Evolutionary conservation across 306 rosid genomes (phyloP).

Genomic region (Corylus avellana): DNA sequence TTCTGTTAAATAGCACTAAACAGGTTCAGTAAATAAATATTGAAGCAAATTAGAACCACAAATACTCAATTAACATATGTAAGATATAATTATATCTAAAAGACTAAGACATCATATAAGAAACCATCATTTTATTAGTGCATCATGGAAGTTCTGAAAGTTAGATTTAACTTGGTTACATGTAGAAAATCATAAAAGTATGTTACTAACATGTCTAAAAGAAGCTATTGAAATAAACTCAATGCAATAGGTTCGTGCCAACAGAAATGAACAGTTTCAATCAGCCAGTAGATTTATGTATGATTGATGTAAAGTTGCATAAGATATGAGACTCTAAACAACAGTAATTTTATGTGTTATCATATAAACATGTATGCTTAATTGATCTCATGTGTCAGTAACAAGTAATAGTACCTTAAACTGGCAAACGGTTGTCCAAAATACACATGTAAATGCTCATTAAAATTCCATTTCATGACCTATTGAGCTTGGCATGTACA

Average conservation of each 20-base stretch:
- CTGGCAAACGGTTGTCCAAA: neutral
- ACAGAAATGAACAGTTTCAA: neutral
- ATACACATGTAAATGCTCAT: neutral
- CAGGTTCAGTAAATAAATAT: conserved; percentile 30
- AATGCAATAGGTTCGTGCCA: conserved; percentile 3
- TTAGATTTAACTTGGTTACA: neutral
- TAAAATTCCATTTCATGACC: neutral
- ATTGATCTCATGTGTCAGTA: neutral
- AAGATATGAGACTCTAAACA: neutral
- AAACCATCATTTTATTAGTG: neutral
- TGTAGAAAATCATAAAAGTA: neutral
- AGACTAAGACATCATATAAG: conserved; percentile 18
- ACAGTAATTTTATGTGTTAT: neutral
- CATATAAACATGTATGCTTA: neutral
- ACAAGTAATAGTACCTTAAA: neutral
- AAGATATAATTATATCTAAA: conserved; percentile 21
- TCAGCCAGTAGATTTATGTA: neutral
- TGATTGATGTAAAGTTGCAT: neutral
- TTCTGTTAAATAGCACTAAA: conserved; percentile 52
- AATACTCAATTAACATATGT: conserved; percentile 6
- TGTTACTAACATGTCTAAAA: neutral
- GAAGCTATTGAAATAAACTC: neutral
- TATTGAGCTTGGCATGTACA: neutral
- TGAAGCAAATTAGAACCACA: conserved; percentile 21
- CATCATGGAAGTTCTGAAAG: neutral